Base-by-base conservation (phyloP, 2,329 filamentous ascomycete genomes). In the Coniochaeta prunicola region DNA sequence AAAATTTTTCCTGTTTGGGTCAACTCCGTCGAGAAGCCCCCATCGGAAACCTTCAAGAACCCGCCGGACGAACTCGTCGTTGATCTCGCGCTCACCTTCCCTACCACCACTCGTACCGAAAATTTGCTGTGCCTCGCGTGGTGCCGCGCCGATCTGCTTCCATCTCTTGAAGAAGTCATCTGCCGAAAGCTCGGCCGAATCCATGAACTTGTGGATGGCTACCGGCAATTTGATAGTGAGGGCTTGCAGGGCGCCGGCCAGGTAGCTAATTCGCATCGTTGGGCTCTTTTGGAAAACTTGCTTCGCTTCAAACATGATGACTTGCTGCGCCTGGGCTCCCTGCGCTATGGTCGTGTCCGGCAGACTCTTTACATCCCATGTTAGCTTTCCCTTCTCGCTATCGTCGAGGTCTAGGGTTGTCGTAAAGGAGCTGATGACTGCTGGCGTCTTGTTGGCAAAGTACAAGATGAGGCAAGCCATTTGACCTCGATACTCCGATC, bases 131-230 rank as follows among this genome's bases (percentile, higher is more conserved):
- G 90, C 87, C 73, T 99, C 96, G 31, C 96, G 84, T 1, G 92
- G 88, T 1, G 85, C 85, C 5, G 90, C 91, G 13, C 94, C 94
- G 66, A 99, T 97, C 75, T 99, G 94, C 80, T 96, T 96, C 94
- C 94, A 99, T 57, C 96, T 83, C 80, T 96, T 97, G 83, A 99
- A 99, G 75, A 97, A 99, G 70, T 99, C 94, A 57, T 99, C 94
- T 0, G 88, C 86, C 7, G 84, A 84, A 40, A 99, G 79, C 59
- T 94, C 88, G 0, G 94, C 92, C 0, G 90, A 85, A 63, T 97
- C 92, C 92, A 97, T 97, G 70, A 96, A 99, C 71, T 97, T 96
- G 74, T 97, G 93, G 58, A 93, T 84, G 0, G 90, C 79, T 4
- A 99, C 84, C 0, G 94, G 94, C 4, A 99, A 80, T 72, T 96